A percentile compares a stretch with the other conserved stretches of the same genome.
Evolutionary conservation across 495 filamentous ascomycete genomes (phyloP).

Genomic region (Terfezia boudieri): DNA sequence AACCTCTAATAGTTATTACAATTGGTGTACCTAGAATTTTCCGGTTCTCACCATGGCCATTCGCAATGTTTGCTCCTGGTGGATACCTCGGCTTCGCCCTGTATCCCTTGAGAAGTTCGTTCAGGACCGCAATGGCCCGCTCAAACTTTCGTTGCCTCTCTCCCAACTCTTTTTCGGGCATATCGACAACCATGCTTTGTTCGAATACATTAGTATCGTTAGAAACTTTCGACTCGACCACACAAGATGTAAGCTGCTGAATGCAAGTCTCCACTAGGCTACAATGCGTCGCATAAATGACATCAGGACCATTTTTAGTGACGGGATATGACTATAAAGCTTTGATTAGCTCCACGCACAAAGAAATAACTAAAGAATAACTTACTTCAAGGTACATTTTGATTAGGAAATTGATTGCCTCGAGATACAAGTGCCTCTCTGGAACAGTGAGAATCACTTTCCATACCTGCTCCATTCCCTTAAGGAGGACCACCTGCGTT

Average conservation of each 20-base stretch:
- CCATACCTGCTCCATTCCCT: conserved; percentile 63
- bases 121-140: conserved; percentile 25
- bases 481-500: conserved; percentile 24
- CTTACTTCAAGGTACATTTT: conserved; percentile 43
- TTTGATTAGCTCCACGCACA: background rate
- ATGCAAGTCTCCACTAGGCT: background rate
- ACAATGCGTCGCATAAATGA: background rate
- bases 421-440: conserved; percentile 34
- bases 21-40: conserved; percentile 11
- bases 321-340: background rate
- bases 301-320: background rate
- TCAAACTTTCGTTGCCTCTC: conserved; percentile 21
- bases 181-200: background rate
- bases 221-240: background rate
- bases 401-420: conserved; percentile 47
- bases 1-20: conserved; percentile 7
- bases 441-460: conserved; percentile 49
- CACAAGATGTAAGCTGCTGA: background rate
- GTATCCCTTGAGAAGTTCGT: conserved; percentile 32
- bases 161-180: conserved; percentile 8
- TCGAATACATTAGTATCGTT: background rate
- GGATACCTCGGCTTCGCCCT: conserved; percentile 31
- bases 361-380: background rate
- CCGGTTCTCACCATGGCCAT: background rate
- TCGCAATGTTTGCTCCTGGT: background rate